Conservation (phyloP, 352 stramenopile genomes). For the Phytophthora podocarpi region DNA sequence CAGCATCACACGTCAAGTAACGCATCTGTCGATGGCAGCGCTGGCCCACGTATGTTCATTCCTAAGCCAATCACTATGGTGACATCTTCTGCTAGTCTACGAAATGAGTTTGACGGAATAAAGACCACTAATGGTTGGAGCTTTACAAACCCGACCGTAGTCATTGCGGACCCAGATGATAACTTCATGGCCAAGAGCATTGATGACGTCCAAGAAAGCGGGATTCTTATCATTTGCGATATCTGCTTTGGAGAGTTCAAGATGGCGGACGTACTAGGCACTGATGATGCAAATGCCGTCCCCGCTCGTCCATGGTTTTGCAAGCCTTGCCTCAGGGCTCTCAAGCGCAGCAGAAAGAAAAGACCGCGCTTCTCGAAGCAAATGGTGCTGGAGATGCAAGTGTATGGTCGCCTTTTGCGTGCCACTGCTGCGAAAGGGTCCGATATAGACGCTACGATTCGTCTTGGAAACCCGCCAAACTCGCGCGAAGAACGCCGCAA, state of each 20-base stretch:
- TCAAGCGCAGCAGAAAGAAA: slow-evolving; percentile 84
- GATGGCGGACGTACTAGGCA: slow-evolving; percentile 64
- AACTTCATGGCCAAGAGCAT: slow-evolving; percentile 16
- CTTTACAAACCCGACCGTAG: slow-evolving; percentile 27
- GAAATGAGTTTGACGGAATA: slow-evolving; percentile 23
- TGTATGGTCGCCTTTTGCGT: slow-evolving; percentile 71
- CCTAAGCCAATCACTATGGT: slow-evolving; percentile 37
- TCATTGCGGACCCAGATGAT: slow-evolving; percentile 57
- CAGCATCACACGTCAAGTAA: slow-evolving; percentile 10
- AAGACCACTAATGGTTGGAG: slow-evolving; percentile 29
- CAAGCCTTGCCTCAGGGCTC: slow-evolving; percentile 54
- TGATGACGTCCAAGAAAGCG: slow-evolving; percentile 45
- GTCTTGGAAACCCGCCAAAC: slow-evolving; percentile 56
- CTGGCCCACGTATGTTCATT: slow-evolving; percentile 25
- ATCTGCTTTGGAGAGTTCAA: slow-evolving; percentile 79
- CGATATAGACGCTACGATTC: slow-evolving; percentile 45
- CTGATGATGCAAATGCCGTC: slow-evolving; percentile 33
- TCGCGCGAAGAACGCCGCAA: slow-evolving; percentile 48
- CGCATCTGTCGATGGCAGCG: slow-evolving; percentile 20
- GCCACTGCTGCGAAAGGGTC: slow-evolving; percentile 68
- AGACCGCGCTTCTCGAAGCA: slow-evolving; percentile 84
- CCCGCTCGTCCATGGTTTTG: slow-evolving; percentile 82
- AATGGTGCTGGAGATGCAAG: slow-evolving; percentile 85
- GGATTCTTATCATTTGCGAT: slow-evolving; percentile 77
- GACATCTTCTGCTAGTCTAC: slow-evolving; percentile 21